phyloP scores from a whole-genome alignment of 2,329 filamentous ascomycete genomes.

The Rhynchosporium secalis region DNA sequence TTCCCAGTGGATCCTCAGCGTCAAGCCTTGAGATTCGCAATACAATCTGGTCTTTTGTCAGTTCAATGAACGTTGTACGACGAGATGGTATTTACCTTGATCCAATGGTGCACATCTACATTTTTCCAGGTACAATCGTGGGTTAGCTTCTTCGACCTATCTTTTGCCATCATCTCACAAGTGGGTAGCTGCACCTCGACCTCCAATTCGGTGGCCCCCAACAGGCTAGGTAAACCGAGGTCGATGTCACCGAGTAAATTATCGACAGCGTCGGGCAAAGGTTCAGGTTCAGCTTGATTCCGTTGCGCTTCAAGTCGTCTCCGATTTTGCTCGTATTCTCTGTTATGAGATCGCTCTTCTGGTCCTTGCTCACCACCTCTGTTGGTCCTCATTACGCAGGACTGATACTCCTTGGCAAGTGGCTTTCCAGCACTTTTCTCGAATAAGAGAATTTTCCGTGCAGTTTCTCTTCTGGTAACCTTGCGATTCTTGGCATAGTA shows the following conservation, averaged over 20 bases:
- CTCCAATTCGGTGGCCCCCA: constrained; percentile 72
- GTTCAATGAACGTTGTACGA: constrained; percentile 5
- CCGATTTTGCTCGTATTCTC: constrained; percentile 37
- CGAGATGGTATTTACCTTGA: constrained; percentile 55
- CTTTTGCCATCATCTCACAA: constrained; percentile 66
- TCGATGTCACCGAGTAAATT: constrained; percentile 63
- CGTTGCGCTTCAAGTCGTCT: constrained; percentile 54
- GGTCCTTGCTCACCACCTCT: constrained; percentile 67
- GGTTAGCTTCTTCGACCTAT: constrained; percentile 59
- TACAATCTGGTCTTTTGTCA: constrained; percentile 56
- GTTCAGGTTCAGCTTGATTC: constrained; percentile 47
- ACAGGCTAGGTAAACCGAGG: constrained; percentile 55
- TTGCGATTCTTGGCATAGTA: constrained; percentile 69
- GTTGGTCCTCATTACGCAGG: constrained; percentile 64
- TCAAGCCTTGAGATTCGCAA: constrained; percentile 72
- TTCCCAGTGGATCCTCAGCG: constrained; percentile 54
- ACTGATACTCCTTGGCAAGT: constrained; percentile 62
- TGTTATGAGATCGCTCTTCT: constrained; percentile 40
- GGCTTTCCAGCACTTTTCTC: constrained; percentile 69
- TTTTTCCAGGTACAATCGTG: constrained; percentile 74
- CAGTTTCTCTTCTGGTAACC: constrained; percentile 66
- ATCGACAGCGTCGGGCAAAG: constrained; percentile 43
- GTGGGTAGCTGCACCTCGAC: constrained; percentile 73
- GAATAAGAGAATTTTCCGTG: constrained; percentile 66
- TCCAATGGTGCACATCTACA: constrained; percentile 76